Percentiles rank a stretch among this genome's conserved stretches.
These are phyloP conservation scores for Trichomonascaceae sp. DNA, from an alignment of 1,139 yeast species.

Conservation along the genomic window DNA sequence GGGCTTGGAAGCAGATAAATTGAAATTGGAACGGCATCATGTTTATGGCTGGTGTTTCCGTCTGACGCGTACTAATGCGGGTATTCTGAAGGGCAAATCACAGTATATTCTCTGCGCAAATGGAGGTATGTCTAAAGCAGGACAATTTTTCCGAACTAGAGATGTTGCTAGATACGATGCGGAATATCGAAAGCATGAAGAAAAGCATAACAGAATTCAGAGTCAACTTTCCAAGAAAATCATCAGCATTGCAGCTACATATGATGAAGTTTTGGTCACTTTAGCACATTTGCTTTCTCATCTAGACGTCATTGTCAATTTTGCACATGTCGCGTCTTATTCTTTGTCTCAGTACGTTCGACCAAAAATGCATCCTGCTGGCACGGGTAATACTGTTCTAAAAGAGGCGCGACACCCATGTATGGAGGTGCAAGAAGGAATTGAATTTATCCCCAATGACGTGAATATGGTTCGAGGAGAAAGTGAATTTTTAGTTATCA, in stretches of 20 bases:
- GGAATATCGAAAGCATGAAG: constrained; percentile 52
- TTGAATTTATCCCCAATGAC: constrained; percentile 83
- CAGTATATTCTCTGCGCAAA: constrained; percentile 50
- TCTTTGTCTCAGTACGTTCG: constrained; percentile 79
- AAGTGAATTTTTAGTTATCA: constrained; percentile 72
- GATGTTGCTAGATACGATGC: constrained; percentile 54
- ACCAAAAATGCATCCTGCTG: constrained; percentile 58
- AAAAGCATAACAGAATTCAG: constrained; percentile 70
- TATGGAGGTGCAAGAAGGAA: constrained; percentile 83
- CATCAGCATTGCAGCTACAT: constrained; percentile 70
- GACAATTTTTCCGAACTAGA: constrained; percentile 79
- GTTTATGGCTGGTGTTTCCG: constrained; percentile 93
- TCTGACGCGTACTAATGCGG: constrained; percentile 82
- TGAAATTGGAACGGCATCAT: constrained; percentile 81
- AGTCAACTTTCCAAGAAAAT: constrained; percentile 75
- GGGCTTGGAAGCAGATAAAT: constrained; percentile 72
- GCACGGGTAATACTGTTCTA: constrained; percentile 49
- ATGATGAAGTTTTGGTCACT: constrained; percentile 67
- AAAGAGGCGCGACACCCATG: constrained; percentile 87
- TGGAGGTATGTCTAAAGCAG: constrained; percentile 88
- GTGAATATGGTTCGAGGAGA: constrained; percentile 46
- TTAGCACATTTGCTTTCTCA: constrained; percentile 61
- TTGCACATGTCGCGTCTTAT: constrained; percentile 78
- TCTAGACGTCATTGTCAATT: constrained; percentile 75
- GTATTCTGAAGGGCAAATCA: constrained; percentile 56